A percentile compares a stretch with the other conserved stretches of the same genome.
Evolutionary conservation across 2,329 filamentous ascomycete genomes (phyloP).

Genomic region (Beauveria sp.): DNA sequence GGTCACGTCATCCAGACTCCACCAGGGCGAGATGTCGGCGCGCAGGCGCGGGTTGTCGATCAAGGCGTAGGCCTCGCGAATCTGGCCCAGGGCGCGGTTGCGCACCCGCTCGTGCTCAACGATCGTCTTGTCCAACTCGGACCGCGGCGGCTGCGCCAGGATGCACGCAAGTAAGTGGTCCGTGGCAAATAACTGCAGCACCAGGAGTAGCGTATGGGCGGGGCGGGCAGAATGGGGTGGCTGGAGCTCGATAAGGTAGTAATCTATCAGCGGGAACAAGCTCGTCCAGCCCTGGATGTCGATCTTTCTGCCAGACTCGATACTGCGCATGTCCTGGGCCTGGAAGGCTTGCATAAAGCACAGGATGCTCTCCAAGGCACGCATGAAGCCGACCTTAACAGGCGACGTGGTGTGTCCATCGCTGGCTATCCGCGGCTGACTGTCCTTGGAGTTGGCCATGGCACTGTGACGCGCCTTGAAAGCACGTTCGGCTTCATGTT

Average conservation of each 20-base stretch:
- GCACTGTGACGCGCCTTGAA: slow-evolving; percentile 22
- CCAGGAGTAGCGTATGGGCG: slow-evolving; percentile 33
- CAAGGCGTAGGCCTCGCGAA: slow-evolving; percentile 24
- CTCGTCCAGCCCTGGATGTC: slow-evolving; percentile 35
- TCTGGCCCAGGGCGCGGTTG: slow-evolving; percentile 19
- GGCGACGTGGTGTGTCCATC: slow-evolving; percentile 27
- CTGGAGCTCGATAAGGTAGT: slow-evolving; percentile 32
- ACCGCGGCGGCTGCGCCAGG: slow-evolving; percentile 13
- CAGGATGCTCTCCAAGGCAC: slow-evolving; percentile 42
- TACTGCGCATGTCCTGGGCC: slow-evolving; percentile 32
- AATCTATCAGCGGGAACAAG: slow-evolving; percentile 36
- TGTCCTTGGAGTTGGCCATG: slow-evolving; percentile 16
- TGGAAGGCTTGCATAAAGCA: slow-evolving; percentile 48
- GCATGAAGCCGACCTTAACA: slow-evolving; percentile 32
- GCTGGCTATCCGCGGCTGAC: slow-evolving; percentile 11
- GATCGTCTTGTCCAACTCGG: slow-evolving; percentile 16
- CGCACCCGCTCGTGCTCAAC: slow-evolving; percentile 21
- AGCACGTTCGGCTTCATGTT: slow-evolving; percentile 44
- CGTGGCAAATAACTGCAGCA: slow-evolving; percentile 36
- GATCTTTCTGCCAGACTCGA: slow-evolving; percentile 32
- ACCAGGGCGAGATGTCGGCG: slow-evolving; percentile 32
- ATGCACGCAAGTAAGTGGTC: slow-evolving; percentile 38
- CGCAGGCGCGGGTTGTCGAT: slow-evolving; percentile 23
- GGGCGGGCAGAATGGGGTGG: slow-evolving; percentile 26
- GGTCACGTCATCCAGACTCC: slow-evolving; percentile 36